Evolutionary conservation across 2,329 filamentous ascomycete species (phyloP), one percentile per base, ranked within the genome.

Genomic region (Stagonosporopsis tanaceti): DNA sequence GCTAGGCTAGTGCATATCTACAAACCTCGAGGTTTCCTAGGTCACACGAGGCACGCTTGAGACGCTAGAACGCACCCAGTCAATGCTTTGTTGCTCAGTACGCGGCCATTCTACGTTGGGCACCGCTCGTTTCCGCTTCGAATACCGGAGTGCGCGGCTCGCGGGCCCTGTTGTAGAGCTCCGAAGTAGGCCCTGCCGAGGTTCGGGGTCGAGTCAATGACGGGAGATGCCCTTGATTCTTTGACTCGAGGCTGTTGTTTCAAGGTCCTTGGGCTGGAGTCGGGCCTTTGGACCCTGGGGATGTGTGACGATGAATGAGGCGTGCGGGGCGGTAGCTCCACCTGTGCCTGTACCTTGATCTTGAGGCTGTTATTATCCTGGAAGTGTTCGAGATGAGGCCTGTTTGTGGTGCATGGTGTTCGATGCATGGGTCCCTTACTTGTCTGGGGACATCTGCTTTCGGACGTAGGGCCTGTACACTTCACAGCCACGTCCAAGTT

Each of bases 1-100:
- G 38, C 46, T 55, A 55, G 20, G 5, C 38, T 55, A 55, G 53
- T 40, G 34, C 38, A 47, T 37, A 54, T 54, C 44, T 54, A 37
- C 27, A 30, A 25, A 25, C 17, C 30, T 44, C 32, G 14, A n/a
- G 20, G 3, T 3, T 20, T 20, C 20, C 20, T 20, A 20, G 20
- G 20, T 20, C 20, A 20, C 47, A 44, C 47, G 30, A 14, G 6
- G 34, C 12, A 22, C 39, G 28, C 32, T 45, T 42, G 34, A 42
- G 24, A 24, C 47, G 38, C 47, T 45, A 40, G 28, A 14, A 17
- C 40, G 6, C 4, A 22, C 24, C 42, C 24, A 39, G 47, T 30
- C 53, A 56, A 47, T 37, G 42, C 53, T 47, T 30, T 47, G 27
- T 41, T n/a, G 35, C 32, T 27, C 30, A 34, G 32, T n/a, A 34